Base-by-base conservation (phyloP, 768 basidiomycete genomes). In the Tulasnella sp. region DNA sequence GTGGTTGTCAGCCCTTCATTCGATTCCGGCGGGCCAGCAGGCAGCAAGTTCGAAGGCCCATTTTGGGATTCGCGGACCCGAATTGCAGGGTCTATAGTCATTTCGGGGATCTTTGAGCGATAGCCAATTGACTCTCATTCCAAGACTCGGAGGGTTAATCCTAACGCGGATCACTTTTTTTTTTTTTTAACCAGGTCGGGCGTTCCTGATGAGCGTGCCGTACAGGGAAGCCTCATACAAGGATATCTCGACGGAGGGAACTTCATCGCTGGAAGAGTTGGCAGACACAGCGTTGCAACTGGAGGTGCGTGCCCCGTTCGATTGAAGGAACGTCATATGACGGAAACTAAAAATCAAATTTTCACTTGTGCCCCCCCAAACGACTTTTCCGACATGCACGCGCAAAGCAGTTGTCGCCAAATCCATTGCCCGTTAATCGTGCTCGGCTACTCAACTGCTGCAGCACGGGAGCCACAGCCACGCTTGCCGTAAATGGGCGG, bases 401-500 rank as follows among this genome's bases (percentile, higher is more conserved):
- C 31, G 44, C 14, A 75, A 52, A 73, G 39, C 73, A 79, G 78
- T 39, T 79, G 40, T 42, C 39, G 71, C 42, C 78, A 74, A 24
- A 38, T 36, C 44, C 78, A 38, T 48, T 79, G 71, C 78, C 78
- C 39, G 56, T 79, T n/a, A 73, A 39, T 24, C 71, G 78, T 36
- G 73, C 39, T 10, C 71, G 78, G 71, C n/a, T 27, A 46, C 73
- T 79, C 39, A 72, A 79, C 34, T 79, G 71, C 78, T 79, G 78
- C 78, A 72, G 40, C 21, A 73, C 73, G 42, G 78, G 78, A 27
- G 38, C 38, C 18, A 44, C 31, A 21, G 78, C 78, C 36, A 72
- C 27, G 71, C 71, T 81, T 2, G 80, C 80, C 18, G 80, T 81
- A 14, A 81, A 81, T 48, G 80, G 80, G 27, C 34, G 34, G 27